Base-by-base conservation (phyloP, 2,329 filamentous ascomycete species). In the Colletotrichum chrysophilum region DNA sequence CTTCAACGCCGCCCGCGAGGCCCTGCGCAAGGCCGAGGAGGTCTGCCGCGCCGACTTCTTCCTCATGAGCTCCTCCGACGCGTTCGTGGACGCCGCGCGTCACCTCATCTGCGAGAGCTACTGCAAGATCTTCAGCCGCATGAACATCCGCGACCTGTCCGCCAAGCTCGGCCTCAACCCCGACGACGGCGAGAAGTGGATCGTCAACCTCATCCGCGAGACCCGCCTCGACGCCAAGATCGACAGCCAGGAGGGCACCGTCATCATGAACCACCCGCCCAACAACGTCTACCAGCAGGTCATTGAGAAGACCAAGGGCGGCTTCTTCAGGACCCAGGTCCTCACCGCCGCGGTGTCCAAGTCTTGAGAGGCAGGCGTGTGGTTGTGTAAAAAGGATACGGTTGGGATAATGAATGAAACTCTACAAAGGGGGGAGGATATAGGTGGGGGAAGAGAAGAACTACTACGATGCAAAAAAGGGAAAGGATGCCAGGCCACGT, bases 171-270 rank as follows among this genome's bases (percentile, higher is more conserved):
- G 96, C 79, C 91, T 99, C 79, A 95, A 94, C 84, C 93, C 96
- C 81, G 95, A 98, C 83, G 97, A 98, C 83, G 97, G 97, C 82
- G 97, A 99, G 92, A 99, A 99, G 90, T 99, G 97, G 97, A 99
- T 99, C 83, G 97, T 99, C 81, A 99, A 99, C 89, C 91, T 99
- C 78, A 99, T 99, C 87, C 94, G 97, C 78, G 97, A 99, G 87
- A 99, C 97, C 28, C 92, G 96, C 78, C 94, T 99, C 78, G 97
- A 99, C 84, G 97, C 97, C 82, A 99, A 99, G 92, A 98, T 98
- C 84, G 97, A 99, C 88, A 98, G 98, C 89, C 95, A 98, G 89
- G 95, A 98, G 87, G 97, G 97, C 83, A 98, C 97, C 70, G 97
- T 99, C 69, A 93, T 98, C 80, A 99, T 99, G 96, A 98, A 99